Conservation (phyloP, 2,329 filamentous ascomycete genomes). For the Penicillium digitatum region DNA sequence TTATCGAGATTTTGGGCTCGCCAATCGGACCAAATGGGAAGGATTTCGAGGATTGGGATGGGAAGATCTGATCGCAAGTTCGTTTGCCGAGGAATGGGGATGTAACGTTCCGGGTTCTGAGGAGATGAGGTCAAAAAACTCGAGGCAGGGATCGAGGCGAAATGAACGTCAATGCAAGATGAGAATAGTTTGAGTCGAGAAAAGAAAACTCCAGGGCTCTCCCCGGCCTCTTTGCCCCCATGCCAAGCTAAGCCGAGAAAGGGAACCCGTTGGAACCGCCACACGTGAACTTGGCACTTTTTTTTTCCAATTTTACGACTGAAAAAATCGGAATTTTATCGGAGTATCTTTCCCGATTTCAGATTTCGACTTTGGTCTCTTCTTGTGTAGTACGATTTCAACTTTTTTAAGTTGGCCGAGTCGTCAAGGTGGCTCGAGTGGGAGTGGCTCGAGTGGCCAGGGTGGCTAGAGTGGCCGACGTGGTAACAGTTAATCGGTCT, state of each 20-base stretch:
- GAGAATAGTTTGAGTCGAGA: background rate
- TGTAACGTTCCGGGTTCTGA: constrained; percentile 6
- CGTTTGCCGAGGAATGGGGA: constrained; percentile 9
- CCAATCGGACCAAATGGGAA: background rate
- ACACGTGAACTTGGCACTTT: constrained; percentile 1
- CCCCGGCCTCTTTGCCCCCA: background rate
- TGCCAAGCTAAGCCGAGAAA: constrained; percentile 10
- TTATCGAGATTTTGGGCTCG: background rate
- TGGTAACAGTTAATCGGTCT: background rate
- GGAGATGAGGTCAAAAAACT: background rate
- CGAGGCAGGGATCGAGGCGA: background rate
- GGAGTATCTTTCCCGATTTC: background rate
- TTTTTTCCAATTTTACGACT: background rate
- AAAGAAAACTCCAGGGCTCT: background rate
- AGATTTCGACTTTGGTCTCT: background rate
- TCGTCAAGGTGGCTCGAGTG: background rate
- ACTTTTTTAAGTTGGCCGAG: background rate
- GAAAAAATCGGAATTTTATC: no score
- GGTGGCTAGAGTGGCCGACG: background rate
- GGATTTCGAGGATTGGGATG: background rate
- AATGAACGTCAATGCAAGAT: background rate
- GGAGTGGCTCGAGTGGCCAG: background rate
- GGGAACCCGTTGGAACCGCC: constrained; percentile 5
- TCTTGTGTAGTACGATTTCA: background rate
- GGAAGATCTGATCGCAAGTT: constrained; percentile 4